These are phyloP conservation scores for Alternaria tenuissima DNA, from an alignment of 2,329 filamentous ascomycete species.

Conservation along the genomic window DNA sequence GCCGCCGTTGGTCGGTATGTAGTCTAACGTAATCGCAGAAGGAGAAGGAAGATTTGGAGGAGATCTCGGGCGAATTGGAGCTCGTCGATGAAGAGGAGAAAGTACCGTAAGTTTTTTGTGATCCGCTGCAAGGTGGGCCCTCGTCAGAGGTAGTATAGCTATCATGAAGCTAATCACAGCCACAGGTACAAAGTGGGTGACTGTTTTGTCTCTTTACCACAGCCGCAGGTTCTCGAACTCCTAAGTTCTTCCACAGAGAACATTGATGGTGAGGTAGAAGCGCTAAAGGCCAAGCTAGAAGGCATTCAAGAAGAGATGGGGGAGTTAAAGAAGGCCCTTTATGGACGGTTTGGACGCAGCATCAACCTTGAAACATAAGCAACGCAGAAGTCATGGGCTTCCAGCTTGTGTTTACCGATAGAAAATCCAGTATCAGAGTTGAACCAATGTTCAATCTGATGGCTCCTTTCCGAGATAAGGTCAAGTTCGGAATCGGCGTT, in stretches of 20 bases:
- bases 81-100: constrained; percentile 94
- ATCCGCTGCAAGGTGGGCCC: not conserved
- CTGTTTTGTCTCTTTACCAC: constrained; percentile 86
- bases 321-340: constrained; percentile 87
- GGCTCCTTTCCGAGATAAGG: not conserved
- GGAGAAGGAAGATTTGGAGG: constrained; percentile 97
- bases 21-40: constrained; percentile 66
- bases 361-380: constrained; percentile 89
- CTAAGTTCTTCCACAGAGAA: constrained; percentile 74
- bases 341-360: constrained; percentile 92
- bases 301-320: constrained; percentile 85
- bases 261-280: constrained; percentile 78
- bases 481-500: constrained; percentile 15
- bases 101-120: constrained; percentile 72
- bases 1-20: not conserved
- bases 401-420: not conserved
- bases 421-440: not conserved
- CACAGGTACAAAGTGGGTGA: constrained; percentile 94
- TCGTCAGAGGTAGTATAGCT: not conserved
- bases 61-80: constrained; percentile 89
- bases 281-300: constrained; percentile 78
- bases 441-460: not conserved
- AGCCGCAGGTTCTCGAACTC: constrained; percentile 86
- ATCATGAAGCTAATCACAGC: not conserved
- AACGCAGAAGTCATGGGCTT: not conserved